A percentile compares a stretch with the other conserved stretches of the same genome.
Evolutionary conservation across 768 basidiomycete species (phyloP).

Genomic region (Macrolepiota dolichaula): DNA sequence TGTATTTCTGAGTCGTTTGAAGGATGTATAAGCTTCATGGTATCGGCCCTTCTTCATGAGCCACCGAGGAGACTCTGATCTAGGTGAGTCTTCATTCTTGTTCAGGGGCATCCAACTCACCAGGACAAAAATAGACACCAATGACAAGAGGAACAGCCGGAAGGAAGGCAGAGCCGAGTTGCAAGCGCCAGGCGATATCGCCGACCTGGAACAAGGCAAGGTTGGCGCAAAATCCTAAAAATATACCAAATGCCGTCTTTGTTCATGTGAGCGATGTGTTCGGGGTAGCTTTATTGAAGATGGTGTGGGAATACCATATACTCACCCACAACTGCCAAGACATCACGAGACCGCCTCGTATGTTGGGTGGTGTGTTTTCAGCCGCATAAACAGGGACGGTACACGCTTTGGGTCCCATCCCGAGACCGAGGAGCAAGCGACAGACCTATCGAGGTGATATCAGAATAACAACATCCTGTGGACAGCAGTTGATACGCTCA

Average conservation of each 20-base stretch:
- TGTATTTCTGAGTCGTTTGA: slow-evolving; percentile 61
- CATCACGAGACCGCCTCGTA: slow-evolving; percentile 87
- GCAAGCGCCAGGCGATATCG: slow-evolving; percentile 68
- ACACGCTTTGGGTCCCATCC: slow-evolving; percentile 54
- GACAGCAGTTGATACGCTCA: slow-evolving; percentile 16
- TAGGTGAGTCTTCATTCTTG: slow-evolving; percentile 13
- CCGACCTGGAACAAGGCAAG: slow-evolving; percentile 54
- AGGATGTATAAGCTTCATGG: slow-evolving; percentile 55
- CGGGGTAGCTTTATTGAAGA: neutral
- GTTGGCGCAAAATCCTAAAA: slow-evolving; percentile 62
- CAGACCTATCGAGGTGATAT: slow-evolving; percentile 24
- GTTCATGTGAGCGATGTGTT: neutral
- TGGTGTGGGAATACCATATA: neutral
- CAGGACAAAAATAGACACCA: slow-evolving; percentile 49
- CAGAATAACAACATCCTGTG: neutral
- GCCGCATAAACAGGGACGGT: slow-evolving; percentile 60
- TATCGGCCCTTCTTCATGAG: slow-evolving; percentile 73
- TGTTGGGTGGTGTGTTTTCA: slow-evolving; percentile 70
- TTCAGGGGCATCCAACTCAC: slow-evolving; percentile 17
- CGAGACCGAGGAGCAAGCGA: slow-evolving; percentile 56
- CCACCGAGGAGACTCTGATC: slow-evolving; percentile 74
- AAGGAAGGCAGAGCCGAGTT: slow-evolving; percentile 69
- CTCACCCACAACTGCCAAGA: slow-evolving; percentile 79
- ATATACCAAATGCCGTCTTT: slow-evolving; percentile 74
- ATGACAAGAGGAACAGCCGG: slow-evolving; percentile 42